phyloP scores from a whole-genome alignment of 768 basidiomycete genomes.

The Termitomyces sp. region DNA sequence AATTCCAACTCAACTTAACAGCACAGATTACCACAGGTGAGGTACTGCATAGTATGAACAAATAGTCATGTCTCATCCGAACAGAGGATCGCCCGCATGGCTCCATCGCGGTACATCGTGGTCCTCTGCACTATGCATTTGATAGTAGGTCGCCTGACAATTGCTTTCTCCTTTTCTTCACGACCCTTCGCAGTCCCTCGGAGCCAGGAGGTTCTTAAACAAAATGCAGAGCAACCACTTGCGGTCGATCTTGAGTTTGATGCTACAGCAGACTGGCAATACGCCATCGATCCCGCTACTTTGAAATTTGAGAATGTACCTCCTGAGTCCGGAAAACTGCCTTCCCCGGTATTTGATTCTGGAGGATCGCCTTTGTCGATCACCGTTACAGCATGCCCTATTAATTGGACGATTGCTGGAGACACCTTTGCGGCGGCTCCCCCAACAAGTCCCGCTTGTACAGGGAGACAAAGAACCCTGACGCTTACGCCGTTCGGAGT shows the following conservation, averaged over 20 bases:
- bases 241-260: conserved; percentile 49
- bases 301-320: conserved; percentile 31
- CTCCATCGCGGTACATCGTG: conserved; percentile 49
- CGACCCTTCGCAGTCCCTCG: conserved; percentile 22
- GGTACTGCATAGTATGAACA: background rate
- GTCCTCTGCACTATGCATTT: conserved; percentile 50
- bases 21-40: conserved; percentile 42
- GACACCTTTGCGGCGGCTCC: conserved; percentile 46
- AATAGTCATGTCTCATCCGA: background rate
- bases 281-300: conserved; percentile 47
- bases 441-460: conserved; percentile 38
- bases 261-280: conserved; percentile 44
- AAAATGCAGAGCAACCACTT: conserved; percentile 36
- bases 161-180: background rate
- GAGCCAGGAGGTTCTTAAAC: conserved; percentile 32
- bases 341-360: conserved; percentile 44
- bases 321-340: conserved; percentile 29
- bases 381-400: conserved; percentile 43
- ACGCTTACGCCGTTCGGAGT: conserved; percentile 47
- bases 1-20: conserved; percentile 38
- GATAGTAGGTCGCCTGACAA: conserved; percentile 32
- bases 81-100: conserved; percentile 46
- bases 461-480: conserved; percentile 34
- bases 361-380: conserved; percentile 44
- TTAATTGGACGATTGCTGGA: conserved; percentile 41